A percentile compares a stretch with the other conserved stretches of the same genome.
Evolutionary conservation across 2,329 filamentous ascomycete genomes (phyloP).

Genomic region (Fusarium algeriense): DNA sequence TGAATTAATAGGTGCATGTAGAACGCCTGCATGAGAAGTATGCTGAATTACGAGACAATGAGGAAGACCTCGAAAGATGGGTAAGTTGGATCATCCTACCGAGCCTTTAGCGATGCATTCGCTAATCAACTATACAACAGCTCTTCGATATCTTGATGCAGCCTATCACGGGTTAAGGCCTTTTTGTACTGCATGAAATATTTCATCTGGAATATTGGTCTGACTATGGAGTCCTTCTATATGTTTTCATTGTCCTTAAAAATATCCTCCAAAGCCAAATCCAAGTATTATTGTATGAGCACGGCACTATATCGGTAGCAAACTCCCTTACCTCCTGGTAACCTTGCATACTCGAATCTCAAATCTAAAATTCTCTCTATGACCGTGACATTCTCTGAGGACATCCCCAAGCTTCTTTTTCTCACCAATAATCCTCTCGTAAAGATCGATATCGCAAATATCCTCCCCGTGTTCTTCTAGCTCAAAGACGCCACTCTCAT

Average conservation of each 20-base stretch:
- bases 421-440: neutral
- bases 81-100: fast-evolving
- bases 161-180: neutral
- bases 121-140: fast-evolving
- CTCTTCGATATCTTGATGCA: neutral
- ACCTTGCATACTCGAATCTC: conserved; percentile 2
- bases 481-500: neutral
- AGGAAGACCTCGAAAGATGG: neutral
- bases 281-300: neutral
- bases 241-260: too few relatives aligned
- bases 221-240: neutral
- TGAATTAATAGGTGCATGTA: neutral
- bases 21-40: neutral
- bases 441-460: neutral
- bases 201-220: neutral
- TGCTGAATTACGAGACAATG: neutral
- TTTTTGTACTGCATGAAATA: fast-evolving
- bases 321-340: neutral
- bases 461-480: neutral
- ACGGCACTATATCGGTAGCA: fast-evolving
- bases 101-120: fast-evolving
- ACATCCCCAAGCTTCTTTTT: fast-evolving
- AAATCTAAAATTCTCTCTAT: neutral
- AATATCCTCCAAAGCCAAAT: too few relatives aligned
- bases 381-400: neutral